phyloP scores from a whole-genome alignment of 1,284 basidiomycete genomes.

The Stygiomarasmius scandens region DNA sequence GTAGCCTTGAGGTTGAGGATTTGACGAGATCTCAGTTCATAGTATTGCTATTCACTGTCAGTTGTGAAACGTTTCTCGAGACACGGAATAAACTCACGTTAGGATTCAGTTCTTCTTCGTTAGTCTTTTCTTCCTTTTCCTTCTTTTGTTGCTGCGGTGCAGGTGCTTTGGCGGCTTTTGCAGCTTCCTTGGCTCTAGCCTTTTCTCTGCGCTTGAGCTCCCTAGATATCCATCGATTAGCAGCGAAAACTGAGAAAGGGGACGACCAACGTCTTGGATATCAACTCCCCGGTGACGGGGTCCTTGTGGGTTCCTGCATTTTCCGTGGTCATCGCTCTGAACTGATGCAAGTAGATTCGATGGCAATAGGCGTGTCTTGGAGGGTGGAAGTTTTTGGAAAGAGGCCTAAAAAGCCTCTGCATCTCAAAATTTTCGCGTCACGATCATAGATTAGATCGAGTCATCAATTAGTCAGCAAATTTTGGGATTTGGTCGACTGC shows the following conservation, averaged over 20 bases:
- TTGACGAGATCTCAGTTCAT: constrained; percentile 87
- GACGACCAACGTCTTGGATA: constrained; percentile 85
- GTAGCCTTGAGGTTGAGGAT: constrained; percentile 88
- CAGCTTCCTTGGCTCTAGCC: constrained; percentile 82
- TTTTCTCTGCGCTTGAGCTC: constrained; percentile 92
- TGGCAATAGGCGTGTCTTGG: background rate
- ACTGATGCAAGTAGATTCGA: constrained; percentile 1
- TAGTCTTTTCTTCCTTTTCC: constrained; percentile 44
- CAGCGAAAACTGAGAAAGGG: constrained; percentile 18
- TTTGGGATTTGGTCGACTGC: too few species aligned
- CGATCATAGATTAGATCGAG: background rate
- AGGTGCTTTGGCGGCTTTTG: constrained; percentile 80
- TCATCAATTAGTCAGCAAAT: too few species aligned
- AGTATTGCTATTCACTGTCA: constrained; percentile 81
- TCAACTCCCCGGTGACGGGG: constrained; percentile 90
- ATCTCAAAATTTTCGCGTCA: constrained; percentile 6
- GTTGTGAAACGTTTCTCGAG: background rate
- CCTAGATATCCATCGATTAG: constrained; percentile 49
- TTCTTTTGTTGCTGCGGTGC: constrained; percentile 42
- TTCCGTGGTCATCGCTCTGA: constrained; percentile 35
- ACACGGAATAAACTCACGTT: constrained; percentile 56
- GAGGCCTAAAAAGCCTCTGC: constrained; percentile 4
- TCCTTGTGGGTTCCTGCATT: constrained; percentile 70
- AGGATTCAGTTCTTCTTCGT: constrained; percentile 81
- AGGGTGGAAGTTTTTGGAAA: background rate